Conservation (phyloP, 306 rosid species). For the Dicorynia guianensis region DNA sequence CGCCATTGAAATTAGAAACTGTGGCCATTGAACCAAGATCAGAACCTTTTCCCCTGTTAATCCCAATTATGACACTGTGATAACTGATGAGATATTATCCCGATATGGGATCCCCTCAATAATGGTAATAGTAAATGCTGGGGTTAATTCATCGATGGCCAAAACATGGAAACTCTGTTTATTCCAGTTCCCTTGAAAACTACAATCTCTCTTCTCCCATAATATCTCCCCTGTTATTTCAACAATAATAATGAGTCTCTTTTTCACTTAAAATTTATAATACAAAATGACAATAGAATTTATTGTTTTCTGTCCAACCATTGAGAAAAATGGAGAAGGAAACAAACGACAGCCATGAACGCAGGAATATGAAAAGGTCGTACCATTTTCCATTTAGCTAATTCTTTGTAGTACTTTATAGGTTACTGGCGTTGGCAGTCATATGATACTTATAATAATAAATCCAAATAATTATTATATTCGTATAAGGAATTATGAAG, state of each 20-base stretch:
- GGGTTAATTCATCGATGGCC: not conserved
- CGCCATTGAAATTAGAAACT: constrained; percentile 29
- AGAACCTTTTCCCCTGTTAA: not conserved
- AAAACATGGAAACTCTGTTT: not conserved
- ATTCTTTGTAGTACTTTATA: constrained; percentile 1
- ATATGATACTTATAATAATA: not conserved
- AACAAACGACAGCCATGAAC: constrained; percentile 36
- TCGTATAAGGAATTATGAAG: constrained; percentile 30
- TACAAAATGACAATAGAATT: too few species aligned
- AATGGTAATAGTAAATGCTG: constrained; percentile 22
- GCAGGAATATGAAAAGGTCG: not conserved
- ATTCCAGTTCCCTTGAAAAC: constrained; percentile 11
- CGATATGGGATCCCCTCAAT: constrained; percentile 51
- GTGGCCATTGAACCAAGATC: constrained; percentile 38
- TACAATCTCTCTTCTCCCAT: too few species aligned
- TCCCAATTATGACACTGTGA: constrained; percentile 37
- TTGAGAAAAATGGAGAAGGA: not conserved
- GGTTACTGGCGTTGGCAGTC: not conserved
- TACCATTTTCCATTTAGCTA: constrained; percentile 4
- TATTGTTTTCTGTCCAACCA: not conserved
- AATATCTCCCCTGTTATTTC: not conserved
- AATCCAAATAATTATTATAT: constrained; percentile 32
- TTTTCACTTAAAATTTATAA: too few species aligned
- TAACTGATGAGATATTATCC: not conserved
- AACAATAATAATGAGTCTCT: too few species aligned